Evolutionary conservation across 1,284 basidiomycete species (phyloP), one percentile per base, ranked within the genome.

Genomic region (Ganoderma meredithae): DNA sequence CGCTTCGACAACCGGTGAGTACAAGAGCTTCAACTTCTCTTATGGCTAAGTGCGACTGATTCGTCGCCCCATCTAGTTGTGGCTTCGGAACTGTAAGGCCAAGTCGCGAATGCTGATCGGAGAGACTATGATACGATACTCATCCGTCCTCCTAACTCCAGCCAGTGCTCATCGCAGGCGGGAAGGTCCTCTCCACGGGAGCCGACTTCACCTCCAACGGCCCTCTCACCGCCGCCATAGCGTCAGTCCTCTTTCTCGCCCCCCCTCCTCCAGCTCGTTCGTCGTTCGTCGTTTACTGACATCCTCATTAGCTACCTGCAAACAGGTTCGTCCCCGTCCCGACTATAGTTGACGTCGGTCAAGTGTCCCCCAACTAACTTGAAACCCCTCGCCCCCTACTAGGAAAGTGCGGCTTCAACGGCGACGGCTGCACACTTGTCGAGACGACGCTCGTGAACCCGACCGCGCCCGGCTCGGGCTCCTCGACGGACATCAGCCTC

Each of bases 401-500:
- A 76, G 77, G 78, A 41, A 65, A 73, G 8, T 86, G 84, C 67
- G 56, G 64, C 3, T 68, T 75, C 66, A 86, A 86, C 63, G 85
- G 83, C 56, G 84, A 86, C 72, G 65, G 76, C 5, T 85, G 85
- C 63, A 71, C 78, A 1, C 72, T 83, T 39, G 9, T 86, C 27
- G 84, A 85, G 75, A 82, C 77, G 76, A 85, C 81, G 36, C 76
- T 86, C 65, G 76, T 75, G 64, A 83, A 85, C 73, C 80, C 84
- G 7, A 72, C 74, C n/a, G 75, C 75, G 41, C 55, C 75, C 3
- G 84, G 84, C 5, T 77, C 81, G 68, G 84, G 84, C 12, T 82
- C 83, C 8, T 81, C 79, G 53, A 73, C 76, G 10, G 85, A 86
- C 68, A 76, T 85, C 60, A 83, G 83, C 67, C 76, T 86, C 70